Percentiles rank a stretch among this genome's conserved stretches.
Evolutionary conservation across 805 yeast genomes (phyloP).

Genomic region (Candida tallmaniae): DNA sequence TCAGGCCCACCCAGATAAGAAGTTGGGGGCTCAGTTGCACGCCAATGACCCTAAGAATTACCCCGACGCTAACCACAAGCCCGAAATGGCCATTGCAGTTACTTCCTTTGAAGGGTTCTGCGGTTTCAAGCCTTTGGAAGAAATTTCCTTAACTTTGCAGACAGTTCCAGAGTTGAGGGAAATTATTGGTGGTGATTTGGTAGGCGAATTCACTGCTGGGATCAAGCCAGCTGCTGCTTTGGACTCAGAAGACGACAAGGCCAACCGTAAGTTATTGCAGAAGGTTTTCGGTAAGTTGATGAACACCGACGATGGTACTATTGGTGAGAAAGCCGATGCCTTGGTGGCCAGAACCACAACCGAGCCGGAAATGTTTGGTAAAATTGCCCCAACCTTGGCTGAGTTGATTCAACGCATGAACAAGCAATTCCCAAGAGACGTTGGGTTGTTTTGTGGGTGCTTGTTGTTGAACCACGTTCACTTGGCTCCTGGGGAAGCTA

Average conservation of each 20-base stretch:
- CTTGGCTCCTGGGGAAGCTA: conserved; percentile 87
- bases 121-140: conserved; percentile 88
- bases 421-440: conserved; percentile 86
- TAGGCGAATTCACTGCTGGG: conserved; percentile 48
- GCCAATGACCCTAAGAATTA: conserved; percentile 84
- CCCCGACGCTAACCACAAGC: conserved; percentile 98
- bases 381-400: conserved; percentile 50
- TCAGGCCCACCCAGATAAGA: conserved; percentile 97
- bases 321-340: conserved; percentile 53
- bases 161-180: conserved; percentile 72
- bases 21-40: conserved; percentile 71
- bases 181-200: conserved; percentile 61
- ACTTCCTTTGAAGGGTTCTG: conserved; percentile 97
- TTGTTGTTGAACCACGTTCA: conserved; percentile 83
- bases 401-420: conserved; percentile 72
- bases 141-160: conserved; percentile 63
- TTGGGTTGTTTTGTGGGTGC: conserved; percentile 96
- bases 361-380: conserved; percentile 55
- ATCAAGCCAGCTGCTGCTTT: conserved; percentile 40
- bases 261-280: conserved; percentile 66
- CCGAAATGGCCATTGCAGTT: conserved; percentile 99
- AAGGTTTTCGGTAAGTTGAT: conserved; percentile 75
- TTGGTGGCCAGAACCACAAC: conserved; percentile 62
- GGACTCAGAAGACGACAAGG: conserved; percentile 50
- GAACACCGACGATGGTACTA: conserved; percentile 65